These are phyloP conservation scores for Scenedesmus sp. DNA, from an alignment of 163 green algal species.

Conservation along the genomic window DNA sequence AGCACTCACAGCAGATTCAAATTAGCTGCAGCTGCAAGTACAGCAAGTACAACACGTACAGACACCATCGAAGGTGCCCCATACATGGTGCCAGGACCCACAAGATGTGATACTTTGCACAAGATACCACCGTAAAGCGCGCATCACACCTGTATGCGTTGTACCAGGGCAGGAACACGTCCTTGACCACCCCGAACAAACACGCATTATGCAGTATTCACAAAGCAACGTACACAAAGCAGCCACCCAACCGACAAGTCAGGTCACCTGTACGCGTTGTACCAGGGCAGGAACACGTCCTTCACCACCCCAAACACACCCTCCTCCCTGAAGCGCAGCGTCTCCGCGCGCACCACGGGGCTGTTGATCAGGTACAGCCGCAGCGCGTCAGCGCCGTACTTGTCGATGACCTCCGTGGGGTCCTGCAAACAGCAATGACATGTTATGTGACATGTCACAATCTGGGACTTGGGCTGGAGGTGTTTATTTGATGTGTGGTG, in stretches of 20 bases:
- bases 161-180: conserved; percentile 99
- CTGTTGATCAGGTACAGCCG: conserved; percentile 99
- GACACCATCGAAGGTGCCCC: too few species aligned
- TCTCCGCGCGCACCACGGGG: conserved; percentile 74
- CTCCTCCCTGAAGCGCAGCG: conserved; percentile 94
- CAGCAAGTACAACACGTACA: too few species aligned
- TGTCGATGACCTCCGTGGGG: conserved; percentile 90
- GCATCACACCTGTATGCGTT: conserved; percentile 94
- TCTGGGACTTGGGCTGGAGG: too few species aligned
- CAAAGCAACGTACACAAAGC: neutral
- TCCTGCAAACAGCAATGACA: conserved; percentile 69
- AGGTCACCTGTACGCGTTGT: conserved; percentile 97
- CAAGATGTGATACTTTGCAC: neutral
- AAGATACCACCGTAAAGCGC: neutral
- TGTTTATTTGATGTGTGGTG: conserved; percentile 73
- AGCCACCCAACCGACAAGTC: neutral
- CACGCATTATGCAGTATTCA: conserved; percentile 88
- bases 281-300: conserved; percentile 99
- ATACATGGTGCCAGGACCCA: too few species aligned
- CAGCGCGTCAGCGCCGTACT: conserved; percentile 97
- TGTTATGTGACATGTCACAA: neutral
- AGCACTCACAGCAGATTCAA: too few species aligned
- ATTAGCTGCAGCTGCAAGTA: too few species aligned
- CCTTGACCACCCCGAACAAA: conserved; percentile 95
- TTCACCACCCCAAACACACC: conserved; percentile 96